A percentile compares a stretch with the other conserved stretches of the same genome.
Evolutionary conservation across 257 asterid genomes (phyloP).

Genomic region (Ilex asprella): DNA sequence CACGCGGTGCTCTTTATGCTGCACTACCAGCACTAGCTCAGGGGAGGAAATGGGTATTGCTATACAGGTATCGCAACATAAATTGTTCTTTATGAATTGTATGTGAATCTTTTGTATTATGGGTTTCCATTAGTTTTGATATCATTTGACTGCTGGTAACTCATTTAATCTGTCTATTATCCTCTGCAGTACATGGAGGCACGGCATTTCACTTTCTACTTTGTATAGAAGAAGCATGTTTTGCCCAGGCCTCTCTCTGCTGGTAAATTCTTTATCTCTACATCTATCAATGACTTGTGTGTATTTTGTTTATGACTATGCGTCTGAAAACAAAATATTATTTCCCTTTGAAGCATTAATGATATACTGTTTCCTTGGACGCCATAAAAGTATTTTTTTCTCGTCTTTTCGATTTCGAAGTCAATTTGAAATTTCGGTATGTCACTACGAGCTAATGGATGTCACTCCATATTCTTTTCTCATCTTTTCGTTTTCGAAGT

Average conservation of each 20-base stretch:
- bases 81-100: constrained; percentile 4
- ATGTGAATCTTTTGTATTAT: constrained; percentile 3
- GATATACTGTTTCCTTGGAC: too few species aligned
- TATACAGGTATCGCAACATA: constrained; percentile 56
- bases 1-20: constrained; percentile 49
- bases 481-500: too few species aligned
- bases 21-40: constrained; percentile 72
- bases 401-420: too few species aligned
- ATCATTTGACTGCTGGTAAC: too few species aligned
- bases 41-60: constrained; percentile 81
- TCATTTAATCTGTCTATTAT: background rate
- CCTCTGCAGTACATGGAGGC: constrained; percentile 82
- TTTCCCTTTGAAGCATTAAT: too few species aligned
- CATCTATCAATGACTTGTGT: too few species aligned
- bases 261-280: constrained; percentile 38
- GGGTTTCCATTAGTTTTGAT: background rate
- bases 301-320: too few species aligned
- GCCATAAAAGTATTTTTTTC: too few species aligned
- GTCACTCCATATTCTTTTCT: too few species aligned
- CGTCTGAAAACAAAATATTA: too few species aligned
- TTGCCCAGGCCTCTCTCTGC: constrained; percentile 85
- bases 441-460: too few species aligned
- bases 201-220: constrained; percentile 88
- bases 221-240: constrained; percentile 88
- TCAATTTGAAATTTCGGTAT: too few species aligned